Base-by-base conservation (phyloP, 768 basidiomycete species). In the Mycena metata region DNA sequence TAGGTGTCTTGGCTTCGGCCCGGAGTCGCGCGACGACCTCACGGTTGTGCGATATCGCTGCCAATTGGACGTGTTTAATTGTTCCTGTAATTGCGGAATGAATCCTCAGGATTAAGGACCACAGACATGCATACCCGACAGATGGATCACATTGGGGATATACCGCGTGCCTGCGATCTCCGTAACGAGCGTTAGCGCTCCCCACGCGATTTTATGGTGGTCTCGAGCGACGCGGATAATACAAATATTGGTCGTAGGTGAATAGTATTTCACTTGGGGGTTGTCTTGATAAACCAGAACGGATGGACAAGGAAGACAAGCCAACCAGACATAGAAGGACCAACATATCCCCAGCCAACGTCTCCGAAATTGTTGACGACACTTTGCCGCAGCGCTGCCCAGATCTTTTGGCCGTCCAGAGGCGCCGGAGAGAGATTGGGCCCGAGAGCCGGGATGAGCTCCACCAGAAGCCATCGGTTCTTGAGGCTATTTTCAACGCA, bases 391-490 rank as follows among this genome's bases (percentile, higher is more conserved):
- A 96, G 76, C 0, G 94, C 89, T 4, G 82, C 77, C 79, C 88
- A 94, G 57, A 96, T 86, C 21, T 86, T 84, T 72, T 89, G 91
- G n/a, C 86, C 83, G 51, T 89, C 89, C 13, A 92, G 74, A 54
- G 78, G 73, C 6, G 51, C 49, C 46, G 33, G 47, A 33, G 43
- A 24, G 58, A 41, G 23, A 49, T 49, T 70, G 39, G 60, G 67
- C 51, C 69, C 74, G 23, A 76, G 65, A 11, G 86, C 77, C 1
- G 85, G 81, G 42, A 96, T 86, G 74, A 96, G 90, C 78, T 97
- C 95, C 61, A 96, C 90, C 36, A 97, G 88, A 13, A 96, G 79
- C 93, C 95, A 96, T 42, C 95, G 88, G 77, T 96, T 96, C 94
- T 95, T 69, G 45, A 49, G 60, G 54, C 52, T 46, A 35, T 33